Percentiles rank a stretch among this genome's conserved stretches.
Conservation (phyloP, 2,329 filamentous ascomycete genomes). For the Apiospora phragmitis region DNA sequence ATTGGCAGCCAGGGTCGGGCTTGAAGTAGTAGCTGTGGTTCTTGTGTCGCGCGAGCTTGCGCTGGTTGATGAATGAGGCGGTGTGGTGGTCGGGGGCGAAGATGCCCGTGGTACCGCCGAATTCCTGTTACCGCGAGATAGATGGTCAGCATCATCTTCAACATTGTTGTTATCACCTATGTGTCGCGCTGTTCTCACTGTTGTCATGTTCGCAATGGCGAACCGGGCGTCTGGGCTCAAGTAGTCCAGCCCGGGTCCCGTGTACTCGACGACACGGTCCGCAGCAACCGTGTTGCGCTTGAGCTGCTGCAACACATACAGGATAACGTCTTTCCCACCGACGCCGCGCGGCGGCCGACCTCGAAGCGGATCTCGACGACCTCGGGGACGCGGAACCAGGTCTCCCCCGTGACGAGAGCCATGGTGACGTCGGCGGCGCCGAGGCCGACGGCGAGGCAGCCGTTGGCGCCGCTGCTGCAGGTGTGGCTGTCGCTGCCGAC, state of each 20-base stretch:
- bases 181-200: constrained; percentile 23
- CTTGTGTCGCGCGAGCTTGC: constrained; percentile 35
- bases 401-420: constrained; percentile 45
- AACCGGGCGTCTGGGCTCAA: constrained; percentile 45
- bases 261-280: constrained; percentile 46
- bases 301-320: constrained; percentile 42
- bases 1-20: constrained; percentile 38
- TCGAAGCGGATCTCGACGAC: constrained; percentile 40
- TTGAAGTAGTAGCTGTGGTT: constrained; percentile 37
- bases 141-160: not conserved
- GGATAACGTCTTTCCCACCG: constrained; percentile 46
- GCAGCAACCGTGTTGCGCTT: constrained; percentile 47
- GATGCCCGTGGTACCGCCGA: constrained; percentile 44
- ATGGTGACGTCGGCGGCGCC: constrained; percentile 47
- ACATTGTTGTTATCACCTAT: not conserved
- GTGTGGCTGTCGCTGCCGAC: constrained; percentile 48
- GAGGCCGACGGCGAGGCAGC: constrained; percentile 43
- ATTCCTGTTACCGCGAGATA: constrained; percentile 28
- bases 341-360: constrained; percentile 35
- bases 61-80: constrained; percentile 33
- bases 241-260: constrained; percentile 38
- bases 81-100: constrained; percentile 41
- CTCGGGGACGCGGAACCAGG: constrained; percentile 48
- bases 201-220: constrained; percentile 48
- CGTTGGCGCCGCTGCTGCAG: constrained; percentile 42